Evolutionary conservation across 148 eudicot species (phyloP), one percentile per base, ranked within the genome.

Genomic region (Amaranthus cruentus): DNA sequence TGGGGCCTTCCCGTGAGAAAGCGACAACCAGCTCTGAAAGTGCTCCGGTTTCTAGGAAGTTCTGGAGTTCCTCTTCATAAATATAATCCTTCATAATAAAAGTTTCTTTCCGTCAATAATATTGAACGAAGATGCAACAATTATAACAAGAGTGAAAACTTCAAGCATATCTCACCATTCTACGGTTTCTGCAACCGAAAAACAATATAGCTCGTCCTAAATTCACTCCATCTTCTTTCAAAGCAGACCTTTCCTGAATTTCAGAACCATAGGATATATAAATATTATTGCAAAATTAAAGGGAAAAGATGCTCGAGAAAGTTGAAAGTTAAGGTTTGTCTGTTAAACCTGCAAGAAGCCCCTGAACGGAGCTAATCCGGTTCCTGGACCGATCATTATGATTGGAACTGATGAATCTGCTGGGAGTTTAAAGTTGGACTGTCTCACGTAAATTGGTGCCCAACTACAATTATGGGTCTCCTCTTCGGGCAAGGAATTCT

Each of bases 341-440:
- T 7, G 48, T 12, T 57, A 49, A 63, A 92, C 98, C 98, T 93
- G 98, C 80, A 95, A 82, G 86, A 95, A 95, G 42, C 99, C 99
- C 83, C 99, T 87, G 75, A 95, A 95, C 61, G 99, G 99, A 66
- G 99, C 99, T 83, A 95, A 84, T 44, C 99, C 99, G 51, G 99
- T 95, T 46, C 99, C 99, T 61, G 99, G 99, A 28, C 99, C 99
- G 47, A 95, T 88, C 99, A 95, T 92, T 70, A 95, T 86, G 62
- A 95, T 75, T 47, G 99, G 99, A 67, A 90, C 82, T 59, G 87
- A 79, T 47, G 87, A 68, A 79, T 95, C 99, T 54, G 87, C 57
- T 43, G 99, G 99, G 76, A 95, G 96, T 72, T 69, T 91, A 78
- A 95, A 95, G 86, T 92, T 95, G 50, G 99, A 95, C 73, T 84